Conservation (phyloP, 306 rosid genomes). For the Gastrolobium villosum region DNA sequence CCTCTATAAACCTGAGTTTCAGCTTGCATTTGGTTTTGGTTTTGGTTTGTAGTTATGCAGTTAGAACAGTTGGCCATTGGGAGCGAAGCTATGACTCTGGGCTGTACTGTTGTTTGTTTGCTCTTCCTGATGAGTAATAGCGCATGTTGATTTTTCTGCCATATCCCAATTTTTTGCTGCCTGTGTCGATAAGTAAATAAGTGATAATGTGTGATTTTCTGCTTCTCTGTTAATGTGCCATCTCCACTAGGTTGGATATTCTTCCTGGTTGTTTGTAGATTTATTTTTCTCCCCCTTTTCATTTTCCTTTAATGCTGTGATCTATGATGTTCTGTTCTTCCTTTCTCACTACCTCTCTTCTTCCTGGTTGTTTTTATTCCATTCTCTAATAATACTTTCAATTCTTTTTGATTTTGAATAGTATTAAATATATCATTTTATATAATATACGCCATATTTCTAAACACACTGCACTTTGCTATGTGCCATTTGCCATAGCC, state of each 20-base stretch:
- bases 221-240: conserved; percentile 23
- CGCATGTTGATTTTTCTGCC: conserved; percentile 19
- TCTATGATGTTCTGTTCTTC: not conserved
- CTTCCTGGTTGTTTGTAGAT: conserved; percentile 34
- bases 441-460: not conserved
- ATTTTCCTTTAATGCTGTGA: conserved; percentile 21
- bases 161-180: conserved; percentile 3
- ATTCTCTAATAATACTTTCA: not conserved
- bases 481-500: not conserved
- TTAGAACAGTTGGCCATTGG: conserved; percentile 26
- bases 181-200: not conserved
- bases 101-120: conserved; percentile 17
- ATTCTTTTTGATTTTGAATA: not conserved
- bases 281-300: conserved; percentile 9
- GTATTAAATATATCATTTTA: not conserved
- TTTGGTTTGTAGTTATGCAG: not conserved
- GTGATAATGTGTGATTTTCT: conserved; percentile 24
- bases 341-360: not conserved
- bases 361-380: not conserved
- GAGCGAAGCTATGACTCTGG: conserved; percentile 15
- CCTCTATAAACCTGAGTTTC: conserved; percentile 13
- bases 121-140: not conserved
- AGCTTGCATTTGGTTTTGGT: conserved; percentile 10
- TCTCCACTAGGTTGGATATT: conserved; percentile 14
- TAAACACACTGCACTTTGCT: not conserved